Evolutionary conservation across 2,329 filamentous ascomycete genomes (phyloP), one percentile per base, ranked within the genome.

Genomic region (Fusarium xyrophilum): DNA sequence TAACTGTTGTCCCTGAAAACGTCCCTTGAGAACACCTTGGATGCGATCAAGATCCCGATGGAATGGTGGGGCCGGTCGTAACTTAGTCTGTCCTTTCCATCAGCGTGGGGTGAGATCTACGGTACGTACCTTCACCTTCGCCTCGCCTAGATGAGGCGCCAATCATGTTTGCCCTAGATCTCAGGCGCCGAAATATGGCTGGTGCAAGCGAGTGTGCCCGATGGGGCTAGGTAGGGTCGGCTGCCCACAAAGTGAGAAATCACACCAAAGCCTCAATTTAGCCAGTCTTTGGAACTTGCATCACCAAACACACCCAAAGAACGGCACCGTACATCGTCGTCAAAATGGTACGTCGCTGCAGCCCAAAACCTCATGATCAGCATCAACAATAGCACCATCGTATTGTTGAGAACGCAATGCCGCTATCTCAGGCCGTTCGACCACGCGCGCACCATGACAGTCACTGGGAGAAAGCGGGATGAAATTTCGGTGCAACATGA

Each of bases 281-380:
- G 71, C 68, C 72, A 65, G 68, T 70, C 72, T 72, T 73, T 64
- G 75, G 74, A 78, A 78, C 76, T 78, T 73, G 75, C 79, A 80
- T 81, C 78, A 79, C 77, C 79, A 79, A 78, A 79, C 75, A 78
- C 76, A 77, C 76, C 77, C 74, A 77, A 76, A 71, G 70, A 75
- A 81, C 79, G 79, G 78, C 78, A 79, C 76, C 78, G 71, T 77
- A 79, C 75, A 80, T 75, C 76, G 79, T 81, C 81, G 82, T 79
- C 82, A 84, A 83, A 79, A 84, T 84, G 82, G 82, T 81, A 80
- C 65, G 79, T 80, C 72, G 59, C 70, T 67, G 38, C 69, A 72
- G 61, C 28, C 66, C 55, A 70, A 60, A 68, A 58, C 48, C 62
- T 60, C 50, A 38, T 60, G 35, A 54, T 50, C 55, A 65, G 28